These are phyloP conservation scores for Boletales sp. DNA, from an alignment of 768 basidiomycete species.

Conservation along the genomic window DNA sequence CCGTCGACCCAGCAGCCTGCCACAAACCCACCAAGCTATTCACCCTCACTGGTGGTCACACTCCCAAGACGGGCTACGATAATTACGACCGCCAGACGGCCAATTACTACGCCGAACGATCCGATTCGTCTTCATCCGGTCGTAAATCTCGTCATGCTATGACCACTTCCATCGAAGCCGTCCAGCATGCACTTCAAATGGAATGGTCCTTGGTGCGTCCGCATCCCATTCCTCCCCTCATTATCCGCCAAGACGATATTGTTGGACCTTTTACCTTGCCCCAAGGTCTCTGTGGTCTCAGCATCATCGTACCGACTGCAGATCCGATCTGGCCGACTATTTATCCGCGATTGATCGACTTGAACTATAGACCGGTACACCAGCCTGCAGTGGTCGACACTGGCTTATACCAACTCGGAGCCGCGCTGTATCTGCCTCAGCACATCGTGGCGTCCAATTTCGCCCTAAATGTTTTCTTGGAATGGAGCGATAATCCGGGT, in stretches of 20 bases:
- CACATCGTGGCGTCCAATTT: constrained; percentile 15
- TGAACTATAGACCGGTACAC: constrained; percentile 2
- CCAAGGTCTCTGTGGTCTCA: constrained; percentile 2
- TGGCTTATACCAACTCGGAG: not conserved
- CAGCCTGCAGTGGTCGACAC: not conserved
- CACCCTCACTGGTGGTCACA: not conserved
- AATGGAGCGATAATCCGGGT: not conserved
- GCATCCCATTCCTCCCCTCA: constrained; percentile 18
- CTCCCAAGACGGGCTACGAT: constrained; percentile 5
- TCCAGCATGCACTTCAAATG: constrained; percentile 8
- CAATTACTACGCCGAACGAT: constrained; percentile 6
- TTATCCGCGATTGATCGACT: constrained; percentile 14
- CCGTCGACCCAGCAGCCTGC: not conserved
- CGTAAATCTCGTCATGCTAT: constrained; percentile 3
- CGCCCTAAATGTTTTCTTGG: constrained; percentile 26
- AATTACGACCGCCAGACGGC: constrained; percentile 1
- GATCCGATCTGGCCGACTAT: constrained; percentile 14
- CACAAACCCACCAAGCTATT: constrained; percentile 2
- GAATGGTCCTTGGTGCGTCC: constrained; percentile 13
- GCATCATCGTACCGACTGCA: constrained; percentile 4
- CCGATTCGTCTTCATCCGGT: not conserved
- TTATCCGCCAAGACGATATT: constrained; percentile 17
- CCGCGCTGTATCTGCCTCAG: constrained; percentile 11
- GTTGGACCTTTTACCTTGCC: not conserved
- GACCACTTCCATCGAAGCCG: constrained; percentile 2